Conservation (phyloP, 1,139 yeast genomes). For the Lodderomyces jiufengensis region DNA sequence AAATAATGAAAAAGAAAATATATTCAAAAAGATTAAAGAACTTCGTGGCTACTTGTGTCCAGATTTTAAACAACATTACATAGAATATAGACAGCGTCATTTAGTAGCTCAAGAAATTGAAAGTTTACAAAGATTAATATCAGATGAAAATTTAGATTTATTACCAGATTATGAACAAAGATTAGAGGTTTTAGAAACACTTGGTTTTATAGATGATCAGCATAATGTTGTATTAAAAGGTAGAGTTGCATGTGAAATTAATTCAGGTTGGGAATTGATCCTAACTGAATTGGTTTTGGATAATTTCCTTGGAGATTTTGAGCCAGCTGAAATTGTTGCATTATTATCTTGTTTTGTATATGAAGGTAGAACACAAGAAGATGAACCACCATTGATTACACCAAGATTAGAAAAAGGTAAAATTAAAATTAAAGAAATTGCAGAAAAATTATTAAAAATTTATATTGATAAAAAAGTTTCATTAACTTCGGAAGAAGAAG, state of each 20-base stretch:
- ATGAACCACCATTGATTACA: constrained; percentile 61
- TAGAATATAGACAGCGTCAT: constrained; percentile 45
- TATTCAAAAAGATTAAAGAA: constrained; percentile 34
- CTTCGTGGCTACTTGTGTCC: constrained; percentile 28
- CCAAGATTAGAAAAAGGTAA: constrained; percentile 84
- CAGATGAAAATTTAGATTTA: constrained; percentile 85
- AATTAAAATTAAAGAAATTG: constrained; percentile 64
- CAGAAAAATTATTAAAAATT: constrained; percentile 57
- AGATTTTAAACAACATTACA: constrained; percentile 47
- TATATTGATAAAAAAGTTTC: constrained; percentile 68
- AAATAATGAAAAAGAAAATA: constrained; percentile 40
- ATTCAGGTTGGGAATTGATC: constrained; percentile 86
- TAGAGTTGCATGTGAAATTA: constrained; percentile 81
- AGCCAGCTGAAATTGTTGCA: constrained; percentile 95
- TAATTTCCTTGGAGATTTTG: constrained; percentile 88
- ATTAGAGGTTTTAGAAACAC: constrained; percentile 64
- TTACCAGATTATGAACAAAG: constrained; percentile 94
- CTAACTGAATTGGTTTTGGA: constrained; percentile 86
- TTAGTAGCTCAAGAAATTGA: constrained; percentile 50
- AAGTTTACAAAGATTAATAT: constrained; percentile 56
- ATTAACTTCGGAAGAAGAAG: constrained; percentile 80
- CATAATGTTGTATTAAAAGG: constrained; percentile 83
- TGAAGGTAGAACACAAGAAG: constrained; percentile 73
- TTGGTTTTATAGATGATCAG: constrained; percentile 73
- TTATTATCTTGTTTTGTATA: constrained; percentile 86